Percentiles rank a stretch among this genome's conserved stretches.
phyloP scores from a whole-genome alignment of 192 early-diverging fungal genomes.

The Pilaira anomala region DNA sequence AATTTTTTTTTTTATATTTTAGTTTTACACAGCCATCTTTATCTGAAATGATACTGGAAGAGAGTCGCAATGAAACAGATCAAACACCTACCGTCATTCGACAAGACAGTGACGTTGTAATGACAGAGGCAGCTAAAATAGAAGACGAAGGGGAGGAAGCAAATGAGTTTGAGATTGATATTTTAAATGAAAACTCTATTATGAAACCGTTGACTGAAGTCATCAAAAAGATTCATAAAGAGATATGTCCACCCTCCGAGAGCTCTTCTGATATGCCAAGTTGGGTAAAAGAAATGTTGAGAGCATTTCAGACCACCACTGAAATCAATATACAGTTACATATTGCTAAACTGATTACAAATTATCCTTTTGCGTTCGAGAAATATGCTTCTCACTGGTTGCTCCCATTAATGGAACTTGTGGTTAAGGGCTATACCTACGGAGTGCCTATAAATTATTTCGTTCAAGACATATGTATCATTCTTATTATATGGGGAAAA shows the following conservation, averaged over 20 bases:
- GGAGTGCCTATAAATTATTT: slow-evolving; percentile 66
- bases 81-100: not conserved
- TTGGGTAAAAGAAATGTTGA: slow-evolving; percentile 64
- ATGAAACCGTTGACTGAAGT: slow-evolving; percentile 58
- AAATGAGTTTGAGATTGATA: slow-evolving; percentile 45
- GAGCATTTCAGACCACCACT: slow-evolving; percentile 48
- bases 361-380: slow-evolving; percentile 59
- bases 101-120: no score
- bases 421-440: slow-evolving; percentile 46
- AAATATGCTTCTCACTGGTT: slow-evolving; percentile 59
- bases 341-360: slow-evolving; percentile 64
- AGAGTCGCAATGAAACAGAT: not conserved
- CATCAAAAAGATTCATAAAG: slow-evolving; percentile 49
- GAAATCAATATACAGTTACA: slow-evolving; percentile 59
- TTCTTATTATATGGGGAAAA: slow-evolving; percentile 64
- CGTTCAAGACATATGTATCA: slow-evolving; percentile 64
- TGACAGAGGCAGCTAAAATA: not conserved
- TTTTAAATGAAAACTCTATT: slow-evolving; percentile 61
- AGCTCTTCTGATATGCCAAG: slow-evolving; percentile 44
- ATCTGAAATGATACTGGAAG: slow-evolving; percentile 6
- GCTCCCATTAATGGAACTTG: slow-evolving; percentile 53
- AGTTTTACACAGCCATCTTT: not conserved
- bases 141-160: not conserved
- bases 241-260: slow-evolving; percentile 37
- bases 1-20: slow-evolving; percentile 6